Percentiles rank a stretch among this genome's conserved stretches.
Evolutionary conservation across 495 filamentous ascomycete species (phyloP).

Genomic region (Melanomma pulvis-pyrius): DNA sequence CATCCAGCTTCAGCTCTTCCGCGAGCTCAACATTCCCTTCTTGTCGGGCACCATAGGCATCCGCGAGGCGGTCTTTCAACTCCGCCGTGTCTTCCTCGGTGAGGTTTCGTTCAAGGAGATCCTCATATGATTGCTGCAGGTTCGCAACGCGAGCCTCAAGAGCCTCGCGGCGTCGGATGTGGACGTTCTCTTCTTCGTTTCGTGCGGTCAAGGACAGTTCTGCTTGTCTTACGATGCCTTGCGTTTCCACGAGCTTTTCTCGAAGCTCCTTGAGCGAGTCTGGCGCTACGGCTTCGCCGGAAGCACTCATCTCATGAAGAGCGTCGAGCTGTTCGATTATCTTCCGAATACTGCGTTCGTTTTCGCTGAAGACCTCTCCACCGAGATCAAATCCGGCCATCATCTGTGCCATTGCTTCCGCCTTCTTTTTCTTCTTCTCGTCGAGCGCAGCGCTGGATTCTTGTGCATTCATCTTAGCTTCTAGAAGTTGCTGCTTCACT

Average conservation of each 20-base stretch:
- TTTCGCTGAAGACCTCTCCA: slow-evolving; percentile 85
- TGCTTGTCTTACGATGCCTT: slow-evolving; percentile 89
- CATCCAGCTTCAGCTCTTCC: slow-evolving; percentile 72
- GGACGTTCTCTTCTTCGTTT: slow-evolving; percentile 61
- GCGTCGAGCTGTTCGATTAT: slow-evolving; percentile 80
- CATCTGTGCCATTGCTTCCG: slow-evolving; percentile 99
- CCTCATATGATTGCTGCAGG: slow-evolving; percentile 80
- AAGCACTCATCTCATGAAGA: slow-evolving; percentile 72
- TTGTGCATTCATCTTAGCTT: slow-evolving; percentile 92
- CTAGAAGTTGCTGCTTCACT: slow-evolving; percentile 92
- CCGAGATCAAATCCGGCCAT: slow-evolving; percentile 97
- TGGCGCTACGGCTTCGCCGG: slow-evolving; percentile 76
- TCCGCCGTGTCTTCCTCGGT: slow-evolving; percentile 77
- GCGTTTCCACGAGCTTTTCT: slow-evolving; percentile 78
- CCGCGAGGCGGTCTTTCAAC: slow-evolving; percentile 74
- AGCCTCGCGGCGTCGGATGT: slow-evolving; percentile 66
- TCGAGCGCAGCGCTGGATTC: slow-evolving; percentile 85
- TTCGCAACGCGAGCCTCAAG: slow-evolving; percentile 72
- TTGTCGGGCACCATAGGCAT: slow-evolving; percentile 72
- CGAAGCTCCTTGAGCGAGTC: slow-evolving; percentile 79
- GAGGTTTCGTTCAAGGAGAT: slow-evolving; percentile 77
- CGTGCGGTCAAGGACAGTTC: slow-evolving; percentile 78
- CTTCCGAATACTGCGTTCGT: slow-evolving; percentile 79
- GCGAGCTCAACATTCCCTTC: slow-evolving; percentile 69
- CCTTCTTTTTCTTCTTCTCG: slow-evolving; percentile 98